Evolutionary conservation across 192 early-diverging fungal genomes (phyloP), one percentile per base, ranked within the genome.

Genomic region (Coemansia guatemalensis): DNA sequence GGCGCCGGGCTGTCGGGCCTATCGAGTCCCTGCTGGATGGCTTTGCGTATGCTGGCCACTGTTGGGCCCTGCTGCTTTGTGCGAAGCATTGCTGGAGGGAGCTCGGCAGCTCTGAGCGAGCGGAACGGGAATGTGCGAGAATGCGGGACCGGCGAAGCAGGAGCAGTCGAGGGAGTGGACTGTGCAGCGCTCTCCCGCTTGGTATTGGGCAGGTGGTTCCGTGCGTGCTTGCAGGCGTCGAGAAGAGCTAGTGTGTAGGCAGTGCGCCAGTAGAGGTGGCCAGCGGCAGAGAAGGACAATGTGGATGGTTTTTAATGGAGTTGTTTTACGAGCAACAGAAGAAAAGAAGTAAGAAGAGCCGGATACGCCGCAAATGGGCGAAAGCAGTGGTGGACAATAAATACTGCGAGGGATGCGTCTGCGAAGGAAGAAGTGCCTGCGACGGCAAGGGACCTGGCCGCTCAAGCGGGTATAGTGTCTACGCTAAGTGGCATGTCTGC

Each of bases 1-100:
- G 64, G 60, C 20, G 68, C 71, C 7, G 75, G 72, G 58, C 67
- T 78, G 41, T 69, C 75, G 25, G 75, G 80, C 35, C 74, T 48
- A 56, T 73, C 75, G 9, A 82, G 80, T 2, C 75, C 71, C 57
- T 78, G 74, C 62, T 82, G 75, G 26, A 82, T 82, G 30, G 74
- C 80, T 49, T 71, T 72, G 39, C 74, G 75, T 60, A 78, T 78
- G 57, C 80, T 82, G 65, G 80, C 74, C 67, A 78, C 80, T 11
- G 80, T 69, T 25, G 80, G 58, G 56, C 79, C 79, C 58, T 76
- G 69, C 30, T 65, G 51, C 8, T 44, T 71, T 17, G 62, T 65
- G 29, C 62, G 69, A 21, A 68, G 58, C 75, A 78, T 72, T 21
- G 39, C 58, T 44, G 52, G 14, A 12, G 25, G 35, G 4, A 30